Evolutionary conservation across 2,329 filamentous ascomycete genomes (phyloP), one percentile per base, ranked within the genome.

Genomic region (Cyphellophora attinorum): DNA sequence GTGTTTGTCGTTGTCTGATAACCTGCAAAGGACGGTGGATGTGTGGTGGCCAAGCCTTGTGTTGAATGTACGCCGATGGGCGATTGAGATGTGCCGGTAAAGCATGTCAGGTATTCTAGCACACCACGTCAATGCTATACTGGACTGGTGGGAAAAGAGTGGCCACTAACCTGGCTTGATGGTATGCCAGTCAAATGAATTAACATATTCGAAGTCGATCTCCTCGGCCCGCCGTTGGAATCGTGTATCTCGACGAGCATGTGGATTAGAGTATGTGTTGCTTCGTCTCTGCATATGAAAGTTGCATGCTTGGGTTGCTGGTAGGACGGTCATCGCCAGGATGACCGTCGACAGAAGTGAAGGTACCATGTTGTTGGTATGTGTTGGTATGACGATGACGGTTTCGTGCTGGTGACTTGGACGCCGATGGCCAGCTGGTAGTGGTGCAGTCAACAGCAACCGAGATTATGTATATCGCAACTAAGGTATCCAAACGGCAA

Each of bases 71-170:
- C 57, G 1, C 57, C 52, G 33, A 72, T 70, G 5, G 68, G 68
- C 1, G 65, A 64, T 47, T 71, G 67, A 37, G 66, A 60, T 1
- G 63, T 68, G 21, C 68, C 67, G 11, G 59, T 64, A 42, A 70
- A 67, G 53, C 68, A 71, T 13, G 61, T 50, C 5, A 52, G 48
- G 44, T 67, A 68, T 28, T 56, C 40, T 44, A n/a, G n/a, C n/a
- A n/a, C n/a, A n/a, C n/a, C n/a, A n/a, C n/a, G n/a, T n/a, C n/a
- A n/a, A n/a, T n/a, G 31, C 5, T 16, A n/a, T 14, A 6, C 18
- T 38, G 34, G 19, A 38, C 12, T 17, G 19, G 19, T 13, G 29
- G 17, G 5, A 5, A 11, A 12, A 12, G 18, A 15, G 11, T 10
- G 10, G n/a, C 29, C 15, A 38, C 33, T 15, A 33, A 46, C 43